Base-by-base conservation (phyloP, 768 basidiomycete species). In the Tricholoma terreum region DNA sequence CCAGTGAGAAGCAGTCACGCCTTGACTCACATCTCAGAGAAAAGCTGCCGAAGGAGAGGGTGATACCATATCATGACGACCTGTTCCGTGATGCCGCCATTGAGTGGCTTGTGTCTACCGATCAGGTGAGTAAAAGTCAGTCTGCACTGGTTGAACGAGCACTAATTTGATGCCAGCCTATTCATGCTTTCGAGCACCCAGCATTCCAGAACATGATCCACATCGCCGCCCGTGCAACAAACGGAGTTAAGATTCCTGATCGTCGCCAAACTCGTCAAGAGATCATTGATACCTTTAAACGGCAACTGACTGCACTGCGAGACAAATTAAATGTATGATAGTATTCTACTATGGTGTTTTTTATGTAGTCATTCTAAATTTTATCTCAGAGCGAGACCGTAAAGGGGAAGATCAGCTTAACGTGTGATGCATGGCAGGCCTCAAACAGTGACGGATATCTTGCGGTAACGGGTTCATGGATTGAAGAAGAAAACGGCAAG, bases 341-440 rank as follows among this genome's bases (percentile, higher is more conserved):
- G 5, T 7, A 6, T 5, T 10, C 31, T 33, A 10, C 31, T n/a
- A n/a, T n/a, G n/a, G n/a, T n/a, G 10, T 33, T 33, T 6, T 33
- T 10, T 33, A 5, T 10, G 10, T 33, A 6, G 31, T 33, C 31
- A 33, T 33, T 33, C 31, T 33, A 10, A 33, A 5, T 10, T 6
- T 10, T n/a, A 38, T 14, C 12, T 38, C 36, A 60, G 58, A 50
- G 58, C 19, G 5, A 22, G 34, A 27, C 27, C 7, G 49, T 57
- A 15, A 30, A 22, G 6, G 56, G 60, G 22, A 54, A 57, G 27
- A 27, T 61, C 9, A 70, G 61, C 38, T 22, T 72, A 9, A 78
- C 75, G 2, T 73, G 73, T 59, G 71, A 79, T 62, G 73, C 68
- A 9, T 77, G 76, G 77, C 74, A 74, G 45, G 77, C 77, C 2